These are phyloP conservation scores for Globisporangium parvum DNA, from an alignment of 352 stramenopile genomes.

Conservation along the genomic window DNA sequence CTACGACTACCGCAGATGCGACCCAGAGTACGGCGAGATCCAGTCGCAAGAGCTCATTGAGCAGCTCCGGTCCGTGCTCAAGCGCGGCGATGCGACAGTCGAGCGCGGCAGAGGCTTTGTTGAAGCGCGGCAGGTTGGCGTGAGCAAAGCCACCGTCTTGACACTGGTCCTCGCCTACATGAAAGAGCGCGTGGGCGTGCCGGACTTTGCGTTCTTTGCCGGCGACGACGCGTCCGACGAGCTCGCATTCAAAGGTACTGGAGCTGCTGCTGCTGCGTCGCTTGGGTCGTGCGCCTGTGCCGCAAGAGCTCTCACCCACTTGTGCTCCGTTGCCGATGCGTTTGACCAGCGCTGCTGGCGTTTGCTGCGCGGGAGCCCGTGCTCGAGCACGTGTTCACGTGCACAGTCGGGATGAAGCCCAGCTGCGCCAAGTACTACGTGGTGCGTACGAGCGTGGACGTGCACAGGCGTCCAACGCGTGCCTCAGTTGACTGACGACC, in stretches of 20 bases:
- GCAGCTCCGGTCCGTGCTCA: constrained; percentile 93
- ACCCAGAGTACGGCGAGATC: constrained; percentile 98
- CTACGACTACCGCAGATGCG: constrained; percentile 97
- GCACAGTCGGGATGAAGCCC: constrained; percentile 97
- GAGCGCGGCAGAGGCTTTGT: constrained; percentile 61
- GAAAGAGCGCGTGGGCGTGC: constrained; percentile 46
- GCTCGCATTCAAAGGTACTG: constrained; percentile 58
- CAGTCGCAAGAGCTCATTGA: constrained; percentile 91
- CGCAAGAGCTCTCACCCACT: too few relatives aligned
- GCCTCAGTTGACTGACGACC: background rate
- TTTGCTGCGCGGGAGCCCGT: constrained; percentile 28
- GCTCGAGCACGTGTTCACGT: constrained; percentile 82
- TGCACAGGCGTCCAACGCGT: background rate
- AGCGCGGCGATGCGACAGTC: constrained; percentile 65
- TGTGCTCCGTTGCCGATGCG: constrained; percentile 1
- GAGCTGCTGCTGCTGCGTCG: background rate
- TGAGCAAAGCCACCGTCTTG: constrained; percentile 58
- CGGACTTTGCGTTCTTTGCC: constrained; percentile 95
- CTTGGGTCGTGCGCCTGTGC: too few relatives aligned
- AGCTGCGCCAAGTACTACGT: constrained; percentile 95
- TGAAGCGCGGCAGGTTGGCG: constrained; percentile 67
- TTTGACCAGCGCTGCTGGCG: constrained; percentile 37
- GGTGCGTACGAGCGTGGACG: constrained; percentile 20
- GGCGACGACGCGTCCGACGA: constrained; percentile 98
- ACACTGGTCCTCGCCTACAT: constrained; percentile 47